A percentile compares a stretch with the other conserved stretches of the same genome.
Conservation (phyloP, 2,329 filamentous ascomycete genomes). For the Sphaceloma murrayae region DNA sequence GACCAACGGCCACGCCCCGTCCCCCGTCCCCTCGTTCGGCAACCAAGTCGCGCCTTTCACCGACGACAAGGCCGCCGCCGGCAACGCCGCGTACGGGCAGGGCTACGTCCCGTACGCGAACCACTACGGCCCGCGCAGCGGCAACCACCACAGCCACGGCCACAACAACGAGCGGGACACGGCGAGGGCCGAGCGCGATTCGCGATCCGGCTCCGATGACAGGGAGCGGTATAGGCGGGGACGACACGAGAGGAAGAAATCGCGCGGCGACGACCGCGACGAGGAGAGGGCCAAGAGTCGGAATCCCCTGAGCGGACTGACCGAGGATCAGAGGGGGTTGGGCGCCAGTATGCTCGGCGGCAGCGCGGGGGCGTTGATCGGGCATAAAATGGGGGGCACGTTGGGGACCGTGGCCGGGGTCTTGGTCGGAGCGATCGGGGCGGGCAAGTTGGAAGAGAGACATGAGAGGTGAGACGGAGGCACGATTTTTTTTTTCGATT, state of each 20-base stretch:
- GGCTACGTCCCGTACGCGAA: slow-evolving; percentile 2
- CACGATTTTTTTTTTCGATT: no score
- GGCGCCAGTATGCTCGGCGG: slow-evolving; percentile 25
- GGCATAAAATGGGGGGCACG: slow-evolving; percentile 22
- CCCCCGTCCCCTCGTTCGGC: slow-evolving; percentile 8
- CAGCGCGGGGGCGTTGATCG: slow-evolving; percentile 24
- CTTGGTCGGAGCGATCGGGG: slow-evolving; percentile 9
- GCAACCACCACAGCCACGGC: background rate
- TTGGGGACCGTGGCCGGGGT: slow-evolving; percentile 8
- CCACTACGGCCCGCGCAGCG: background rate
- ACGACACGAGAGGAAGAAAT: slow-evolving; percentile 11
- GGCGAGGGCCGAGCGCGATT: background rate
- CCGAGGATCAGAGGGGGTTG: slow-evolving; percentile 24
- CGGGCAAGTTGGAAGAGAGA: slow-evolving; percentile 12
- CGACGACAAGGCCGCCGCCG: slow-evolving; percentile 13
- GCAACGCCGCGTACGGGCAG: background rate
- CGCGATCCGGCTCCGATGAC: slow-evolving; percentile 1
- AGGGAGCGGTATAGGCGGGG: background rate
- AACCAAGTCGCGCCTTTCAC: slow-evolving; percentile 14
- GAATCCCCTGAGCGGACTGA: slow-evolving; percentile 14
- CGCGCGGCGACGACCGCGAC: background rate
- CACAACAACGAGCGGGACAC: background rate
- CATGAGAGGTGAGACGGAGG: slow-evolving; percentile 9
- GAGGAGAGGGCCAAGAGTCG: slow-evolving; percentile 1
- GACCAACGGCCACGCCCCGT: slow-evolving; percentile 8